A percentile compares a stretch with the other conserved stretches of the same genome.
Conservation (phyloP, 305 asterid species). For the Solanum chacoense region DNA sequence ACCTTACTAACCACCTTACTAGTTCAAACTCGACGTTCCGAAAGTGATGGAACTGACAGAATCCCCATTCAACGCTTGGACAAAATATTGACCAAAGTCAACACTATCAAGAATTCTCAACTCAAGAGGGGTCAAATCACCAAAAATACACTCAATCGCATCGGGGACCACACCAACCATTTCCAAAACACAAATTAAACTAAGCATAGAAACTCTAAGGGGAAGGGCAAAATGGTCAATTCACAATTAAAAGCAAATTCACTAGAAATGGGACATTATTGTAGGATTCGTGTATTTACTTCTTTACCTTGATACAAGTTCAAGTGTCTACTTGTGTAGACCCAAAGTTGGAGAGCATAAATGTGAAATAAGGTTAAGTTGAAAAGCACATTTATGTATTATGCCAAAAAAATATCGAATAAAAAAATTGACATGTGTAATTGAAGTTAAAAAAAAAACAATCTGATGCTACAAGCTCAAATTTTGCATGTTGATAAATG, state of each 20-base stretch:
- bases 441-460: too few relatives aligned
- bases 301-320: too few relatives aligned
- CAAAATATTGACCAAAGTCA: background rate
- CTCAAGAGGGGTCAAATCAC: background rate
- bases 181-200: background rate
- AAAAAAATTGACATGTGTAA: too few relatives aligned
- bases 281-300: background rate
- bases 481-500: too few relatives aligned
- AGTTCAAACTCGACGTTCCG: background rate
- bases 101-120: background rate
- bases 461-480: too few relatives aligned
- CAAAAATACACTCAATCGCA: background rate
- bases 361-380: too few relatives aligned
- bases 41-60: background rate
- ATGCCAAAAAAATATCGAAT: too few relatives aligned
- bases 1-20: background rate
- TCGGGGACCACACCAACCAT: background rate
- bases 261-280: background rate
- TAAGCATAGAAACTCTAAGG: background rate
- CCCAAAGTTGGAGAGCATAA: too few relatives aligned
- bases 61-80: background rate
- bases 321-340: too few relatives aligned
- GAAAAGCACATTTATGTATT: too few relatives aligned
- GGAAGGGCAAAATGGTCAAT: background rate
- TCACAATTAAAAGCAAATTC: background rate